Base-by-base conservation (phyloP, 805 yeast species). In the Wickerhamia fluorescens region DNA sequence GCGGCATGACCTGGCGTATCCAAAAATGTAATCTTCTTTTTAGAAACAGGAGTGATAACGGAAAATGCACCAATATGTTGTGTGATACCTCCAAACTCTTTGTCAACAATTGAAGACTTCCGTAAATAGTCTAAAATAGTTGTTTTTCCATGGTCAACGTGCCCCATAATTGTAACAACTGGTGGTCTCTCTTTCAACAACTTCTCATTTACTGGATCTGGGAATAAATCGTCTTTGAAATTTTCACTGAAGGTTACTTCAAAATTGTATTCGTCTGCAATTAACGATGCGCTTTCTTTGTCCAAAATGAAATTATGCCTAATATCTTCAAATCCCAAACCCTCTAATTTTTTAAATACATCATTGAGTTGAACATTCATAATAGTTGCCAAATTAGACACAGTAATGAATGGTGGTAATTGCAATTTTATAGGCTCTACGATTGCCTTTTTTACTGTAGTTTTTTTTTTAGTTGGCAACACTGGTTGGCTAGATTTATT, bases 1-100 rank as follows among this genome's bases (percentile, higher is more conserved):
- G 97, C 97, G 7, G 96, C 94, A 58, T 92, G 98, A 0, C 98
- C 98, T 0, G 98, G 98, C 0, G 98, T 92, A 53, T 92, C 98
- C 37, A 92, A 66, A 41, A 92, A 89, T 0, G 97, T 89, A 39
- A 92, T 84, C 23, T 62, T 62, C 50, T 79, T 81, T 44, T 79
- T 76, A 1, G 92, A 72, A 1, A 70, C 51, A 0, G 92, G 88
- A 0, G 95, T 73, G n/a, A 66, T 63, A 14, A 89, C 92, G 10
- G 89, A 79, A 45, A 92, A 92, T 1, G 98, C 97, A 53, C 98
- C 98, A 33, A 92, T 92, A 51, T 87, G 96, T 53, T 92, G 98
- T 0, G 98, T 92, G 29, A 92, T 92, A 12, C 98, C 97, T 31
- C 98, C 98, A 52, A 77, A 83, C 51, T 92, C 98, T 23, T 77